These are phyloP conservation scores for Salvia hispanica DNA, from an alignment of 257 asterid species.

Conservation along the genomic window DNA sequence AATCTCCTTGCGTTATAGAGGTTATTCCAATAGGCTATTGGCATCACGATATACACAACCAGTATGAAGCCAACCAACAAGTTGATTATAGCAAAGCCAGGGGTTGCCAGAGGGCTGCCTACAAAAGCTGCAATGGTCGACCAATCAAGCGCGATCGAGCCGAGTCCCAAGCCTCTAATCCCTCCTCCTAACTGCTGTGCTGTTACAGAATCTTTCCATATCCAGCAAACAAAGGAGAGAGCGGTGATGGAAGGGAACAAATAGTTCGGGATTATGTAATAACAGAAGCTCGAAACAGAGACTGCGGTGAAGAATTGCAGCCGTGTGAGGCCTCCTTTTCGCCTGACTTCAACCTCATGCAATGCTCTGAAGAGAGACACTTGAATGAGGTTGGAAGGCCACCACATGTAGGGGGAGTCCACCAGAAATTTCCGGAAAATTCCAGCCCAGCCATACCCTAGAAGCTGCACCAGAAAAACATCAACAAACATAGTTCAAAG, in stretches of 20 bases:
- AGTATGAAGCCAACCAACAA: constrained; percentile 57
- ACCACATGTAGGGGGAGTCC: constrained; percentile 85
- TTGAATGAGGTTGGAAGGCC: constrained; percentile 76
- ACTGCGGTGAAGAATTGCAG: constrained; percentile 67
- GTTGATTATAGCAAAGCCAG: constrained; percentile 67
- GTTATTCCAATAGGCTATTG: constrained; percentile 63
- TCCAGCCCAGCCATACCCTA: constrained; percentile 83
- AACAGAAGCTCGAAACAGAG: constrained; percentile 60
- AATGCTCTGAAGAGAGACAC: constrained; percentile 74
- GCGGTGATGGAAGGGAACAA: constrained; percentile 64
- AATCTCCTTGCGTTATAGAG: constrained; percentile 50
- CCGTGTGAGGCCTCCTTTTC: constrained; percentile 64
- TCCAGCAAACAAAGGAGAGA: constrained; percentile 66
- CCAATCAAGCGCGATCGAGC: constrained; percentile 69
- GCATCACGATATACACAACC: constrained; percentile 44
- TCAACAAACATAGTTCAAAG: neutral
- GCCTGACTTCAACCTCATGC: constrained; percentile 56
- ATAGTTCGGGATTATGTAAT: constrained; percentile 63
- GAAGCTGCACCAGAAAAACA: constrained; percentile 46
- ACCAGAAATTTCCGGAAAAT: constrained; percentile 61
- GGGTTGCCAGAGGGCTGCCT: constrained; percentile 74
- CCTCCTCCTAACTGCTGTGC: constrained; percentile 69
- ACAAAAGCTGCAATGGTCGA: constrained; percentile 59
- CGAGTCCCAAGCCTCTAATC: constrained; percentile 55
- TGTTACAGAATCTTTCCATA: constrained; percentile 61